These are phyloP conservation scores for Gracilaria domingensis DNA, from an alignment of 23 red algal species.

Conservation along the genomic window DNA sequence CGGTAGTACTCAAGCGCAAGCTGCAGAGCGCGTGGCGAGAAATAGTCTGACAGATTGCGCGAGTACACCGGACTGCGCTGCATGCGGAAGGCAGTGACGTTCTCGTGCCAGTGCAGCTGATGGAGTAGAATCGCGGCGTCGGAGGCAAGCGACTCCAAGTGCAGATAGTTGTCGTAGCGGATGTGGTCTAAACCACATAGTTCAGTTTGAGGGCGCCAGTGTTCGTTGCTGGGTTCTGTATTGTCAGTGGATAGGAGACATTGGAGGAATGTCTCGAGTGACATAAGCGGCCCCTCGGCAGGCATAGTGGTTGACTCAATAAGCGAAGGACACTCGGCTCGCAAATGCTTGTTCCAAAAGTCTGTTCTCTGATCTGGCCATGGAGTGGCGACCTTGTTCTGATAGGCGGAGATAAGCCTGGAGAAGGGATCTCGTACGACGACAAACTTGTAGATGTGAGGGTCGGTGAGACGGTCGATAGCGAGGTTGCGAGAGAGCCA, in stretches of 20 bases:
- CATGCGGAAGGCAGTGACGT: conserved; percentile 39
- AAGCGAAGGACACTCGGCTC: conserved; percentile 31
- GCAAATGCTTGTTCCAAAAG: conserved; percentile 69
- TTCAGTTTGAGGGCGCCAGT: conserved; percentile 84
- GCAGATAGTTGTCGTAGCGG: conserved; percentile 67
- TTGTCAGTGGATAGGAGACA: conserved; percentile 63
- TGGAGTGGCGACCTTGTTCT: conserved; percentile 76
- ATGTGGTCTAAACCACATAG: conserved; percentile 79
- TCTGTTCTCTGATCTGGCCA: conserved; percentile 65
- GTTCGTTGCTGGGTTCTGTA: conserved; percentile 72
- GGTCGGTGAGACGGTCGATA: conserved; percentile 45
- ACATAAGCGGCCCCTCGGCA: conserved; percentile 39
- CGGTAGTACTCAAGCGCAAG: conserved; percentile 47
- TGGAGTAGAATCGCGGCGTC: conserved; percentile 57
- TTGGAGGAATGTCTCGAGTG: conserved; percentile 70
- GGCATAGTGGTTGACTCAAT: conserved; percentile 42
- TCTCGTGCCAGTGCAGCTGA: conserved; percentile 43
- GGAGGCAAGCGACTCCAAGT: conserved; percentile 52
- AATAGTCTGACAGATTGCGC: conserved; percentile 26
- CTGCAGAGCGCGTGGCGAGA: conserved; percentile 4
- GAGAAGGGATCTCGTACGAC: conserved; percentile 85
- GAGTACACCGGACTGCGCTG: conserved; percentile 43
- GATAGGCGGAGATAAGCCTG: conserved; percentile 77
- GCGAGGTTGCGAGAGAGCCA: conserved; percentile 55
- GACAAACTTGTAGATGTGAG: conserved; percentile 66